Evolutionary conservation across 1,139 yeast species (phyloP), one percentile per base, ranked within the genome.

Genomic region (Arxiozyma bovina): DNA sequence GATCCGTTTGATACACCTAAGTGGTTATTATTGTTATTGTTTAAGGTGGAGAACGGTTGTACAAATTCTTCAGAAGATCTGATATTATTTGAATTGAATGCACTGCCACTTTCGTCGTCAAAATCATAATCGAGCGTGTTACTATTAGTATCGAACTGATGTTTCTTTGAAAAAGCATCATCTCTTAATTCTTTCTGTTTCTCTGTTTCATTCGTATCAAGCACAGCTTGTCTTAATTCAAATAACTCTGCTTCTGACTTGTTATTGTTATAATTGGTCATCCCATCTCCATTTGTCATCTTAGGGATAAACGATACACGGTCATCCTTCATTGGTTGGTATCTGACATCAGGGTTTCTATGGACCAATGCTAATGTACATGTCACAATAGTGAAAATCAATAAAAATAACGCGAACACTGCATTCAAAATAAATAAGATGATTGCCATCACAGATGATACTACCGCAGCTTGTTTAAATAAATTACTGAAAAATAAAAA

Each of bases 291-390:
- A 20, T 63, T 62, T 58, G 54, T 71, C 63, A 59, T 67, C 61
- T 77, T 75, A 61, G 84, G 82, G 60, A 83, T 85, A 71, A 93
- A 93, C 23, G 96, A 87, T 54, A 88, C 94, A 70, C 99, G 83
- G 68, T 93, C 99, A 70, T 93, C 99, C 64, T 87, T 86, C 89
- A 93, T 88, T 62, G 97, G 97, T 75, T 90, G 94, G 74, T 93
- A 93, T 63, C 96, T 80, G 18, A 94, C 83, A 72, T 93, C 99
- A 55, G 99, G 99, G 70, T 93, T 90, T 75, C 86, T 89, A 70
- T 88, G 85, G 42, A 91, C 65, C 62, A 91, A 72, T 0, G 97
- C 96, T 70, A 89, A 77, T 12, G 85, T 77, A 73, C 97, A 90
- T 5, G 96, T 88, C 49, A 90, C 82, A 61, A 91, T 84, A 54